Evolutionary conservation across 2,329 filamentous ascomycete genomes (phyloP).

Genomic region (Knufia fluminis): DNA sequence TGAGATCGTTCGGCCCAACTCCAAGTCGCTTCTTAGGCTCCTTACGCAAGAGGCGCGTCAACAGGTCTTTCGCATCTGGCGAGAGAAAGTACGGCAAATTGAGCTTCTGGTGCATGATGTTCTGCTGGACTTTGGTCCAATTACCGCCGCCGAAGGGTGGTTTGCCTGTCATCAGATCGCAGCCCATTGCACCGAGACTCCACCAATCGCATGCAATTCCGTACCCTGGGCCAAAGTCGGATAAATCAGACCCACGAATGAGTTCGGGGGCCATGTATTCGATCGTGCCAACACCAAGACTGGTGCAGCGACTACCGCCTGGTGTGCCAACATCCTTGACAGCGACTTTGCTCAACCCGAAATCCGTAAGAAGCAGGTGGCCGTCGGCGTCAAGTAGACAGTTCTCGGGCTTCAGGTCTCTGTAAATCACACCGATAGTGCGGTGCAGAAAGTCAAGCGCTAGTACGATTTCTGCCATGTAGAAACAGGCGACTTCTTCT

Average conservation of each 20-base stretch:
- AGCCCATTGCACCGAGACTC: constrained; percentile 88
- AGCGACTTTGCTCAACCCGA: constrained; percentile 90
- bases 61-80: constrained; percentile 84
- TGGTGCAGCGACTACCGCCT: constrained; percentile 63
- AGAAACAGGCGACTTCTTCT: constrained; percentile 82
- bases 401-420: constrained; percentile 96
- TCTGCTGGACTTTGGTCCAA: constrained; percentile 89
- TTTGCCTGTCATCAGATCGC: constrained; percentile 82
- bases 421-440: constrained; percentile 87
- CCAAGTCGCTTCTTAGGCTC: constrained; percentile 86
- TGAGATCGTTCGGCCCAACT: constrained; percentile 78
- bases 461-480: constrained; percentile 96
- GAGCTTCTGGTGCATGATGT: constrained; percentile 89
- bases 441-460: constrained; percentile 89
- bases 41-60: constrained; percentile 82
- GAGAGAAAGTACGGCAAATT: constrained; percentile 81
- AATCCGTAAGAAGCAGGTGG: constrained; percentile 90
- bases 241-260: constrained; percentile 61
- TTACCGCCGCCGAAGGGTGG: constrained; percentile 88
- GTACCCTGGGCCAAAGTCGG: constrained; percentile 42
- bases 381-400: constrained; percentile 86
- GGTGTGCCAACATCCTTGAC: constrained; percentile 52
- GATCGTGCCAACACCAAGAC: constrained; percentile 74
- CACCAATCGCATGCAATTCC: constrained; percentile 97
- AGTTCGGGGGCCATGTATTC: constrained; percentile 99